Evolutionary conservation across 495 filamentous ascomycete genomes (phyloP), one percentile per base, ranked within the genome.

Genomic region (Corynascus novoguineensis): DNA sequence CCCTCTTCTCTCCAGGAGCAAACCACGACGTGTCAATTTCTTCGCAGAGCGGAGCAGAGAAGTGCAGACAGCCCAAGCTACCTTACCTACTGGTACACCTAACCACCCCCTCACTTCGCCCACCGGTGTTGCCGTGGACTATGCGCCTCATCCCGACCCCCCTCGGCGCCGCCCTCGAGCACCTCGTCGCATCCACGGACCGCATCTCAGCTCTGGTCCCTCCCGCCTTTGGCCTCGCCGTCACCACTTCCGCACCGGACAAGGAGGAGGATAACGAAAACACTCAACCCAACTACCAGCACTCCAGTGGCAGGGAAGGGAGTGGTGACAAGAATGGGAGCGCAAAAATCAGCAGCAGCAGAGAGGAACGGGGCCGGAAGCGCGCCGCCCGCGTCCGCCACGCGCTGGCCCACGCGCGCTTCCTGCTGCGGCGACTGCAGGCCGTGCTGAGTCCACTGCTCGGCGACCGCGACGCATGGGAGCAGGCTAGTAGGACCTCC

Each of bases 151-250:
- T 41, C 34, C 50, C 50, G 21, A 41, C 51, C 28, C 51, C 51
- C 17, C 40, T 45, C 40, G 40, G 40, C 2, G 2, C 3, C 51
- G 19, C 28, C 38, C 29, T 45, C 38, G 3, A 29, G 28, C 11
- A n/a, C 25, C 40, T 54, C 40, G 40, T 54, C 51, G 28, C 17
- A 10, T 19, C 50, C 8, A 19, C 14, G 1, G 19, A 24, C 37
- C 51, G 51, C 40, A 22, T 29, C 19, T 17, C 51, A n/a, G 28
- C 17, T 28, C 51, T 54, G 40, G 38, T 54, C 27, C 40, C 25
- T 2, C 37, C 37, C 17, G 50, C 50, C 11, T 42, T 41, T 27
- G 50, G 37, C 25, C 17, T 52, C 34, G 14, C 12, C n/a, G n/a
- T n/a, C n/a, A 5, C 4, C 47, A 27, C 28, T n/a, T 9, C 21